These are phyloP conservation scores for Coniochaeta pulveracea DNA, from an alignment of 2,329 filamentous ascomycete species.

Conservation along the genomic window DNA sequence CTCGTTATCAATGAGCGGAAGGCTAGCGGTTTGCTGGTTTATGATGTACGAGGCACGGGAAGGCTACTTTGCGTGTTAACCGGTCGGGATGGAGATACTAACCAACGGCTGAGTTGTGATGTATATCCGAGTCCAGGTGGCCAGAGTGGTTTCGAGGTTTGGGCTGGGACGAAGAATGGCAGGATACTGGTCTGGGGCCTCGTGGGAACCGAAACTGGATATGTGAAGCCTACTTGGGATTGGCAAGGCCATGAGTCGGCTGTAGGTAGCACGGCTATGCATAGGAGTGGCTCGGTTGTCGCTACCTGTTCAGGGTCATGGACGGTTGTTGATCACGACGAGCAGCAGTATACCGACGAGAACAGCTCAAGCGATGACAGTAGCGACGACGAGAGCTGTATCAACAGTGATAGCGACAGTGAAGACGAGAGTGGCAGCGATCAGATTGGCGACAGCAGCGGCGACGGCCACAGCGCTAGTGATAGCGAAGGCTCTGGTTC, in stretches of 20 bases:
- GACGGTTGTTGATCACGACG: conserved; percentile 22
- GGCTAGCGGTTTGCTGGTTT: conserved; percentile 43
- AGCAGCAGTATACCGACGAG: conserved; percentile 5
- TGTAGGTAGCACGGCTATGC: conserved; percentile 37
- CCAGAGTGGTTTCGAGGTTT: conserved; percentile 43
- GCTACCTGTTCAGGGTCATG: conserved; percentile 47
- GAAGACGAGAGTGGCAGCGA: not conserved
- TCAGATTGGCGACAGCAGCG: too few relatives aligned
- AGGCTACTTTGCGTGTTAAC: conserved; percentile 41
- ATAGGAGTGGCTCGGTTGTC: conserved; percentile 41
- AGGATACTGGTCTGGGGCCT: conserved; percentile 47
- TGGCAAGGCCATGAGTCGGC: conserved; percentile 36
- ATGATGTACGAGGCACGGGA: conserved; percentile 50
- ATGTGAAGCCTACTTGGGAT: conserved; percentile 32
- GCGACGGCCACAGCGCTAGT: too few relatives aligned
- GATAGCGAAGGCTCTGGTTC: too few relatives aligned
- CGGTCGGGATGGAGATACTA: conserved; percentile 36
- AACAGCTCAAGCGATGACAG: conserved; percentile 1
- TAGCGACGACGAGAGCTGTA: conserved; percentile 3
- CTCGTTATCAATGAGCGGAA: conserved; percentile 50
- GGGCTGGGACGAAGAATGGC: conserved; percentile 46
- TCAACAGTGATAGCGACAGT: not conserved
- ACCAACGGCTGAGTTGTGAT: conserved; percentile 45
- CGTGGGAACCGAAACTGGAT: conserved; percentile 35
- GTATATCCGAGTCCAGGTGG: conserved; percentile 31